Conservation (phyloP, 352 stramenopile species). For the Phytophthora pluvialis region DNA sequence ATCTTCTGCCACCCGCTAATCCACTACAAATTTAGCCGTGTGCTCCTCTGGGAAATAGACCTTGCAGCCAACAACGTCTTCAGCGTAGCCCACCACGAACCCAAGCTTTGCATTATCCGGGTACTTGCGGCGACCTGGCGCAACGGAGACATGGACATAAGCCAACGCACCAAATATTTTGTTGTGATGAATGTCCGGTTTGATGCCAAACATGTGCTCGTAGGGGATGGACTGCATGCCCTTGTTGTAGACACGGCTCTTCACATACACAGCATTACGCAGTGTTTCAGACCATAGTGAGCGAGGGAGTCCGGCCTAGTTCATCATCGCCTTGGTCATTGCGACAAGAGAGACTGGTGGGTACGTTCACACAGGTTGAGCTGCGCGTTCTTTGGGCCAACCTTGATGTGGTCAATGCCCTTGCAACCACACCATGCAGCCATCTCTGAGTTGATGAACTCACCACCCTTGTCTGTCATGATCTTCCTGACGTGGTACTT, state of each 20-base stretch:
- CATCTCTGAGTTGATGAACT: neutral
- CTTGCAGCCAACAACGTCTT: constrained; percentile 12
- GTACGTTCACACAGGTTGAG: neutral
- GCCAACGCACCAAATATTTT: constrained; percentile 4
- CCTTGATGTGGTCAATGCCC: neutral
- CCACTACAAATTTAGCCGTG: constrained; percentile 15
- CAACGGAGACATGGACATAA: constrained; percentile 1
- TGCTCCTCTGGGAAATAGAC: constrained; percentile 7
- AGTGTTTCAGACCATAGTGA: neutral
- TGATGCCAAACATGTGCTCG: constrained; percentile 9
- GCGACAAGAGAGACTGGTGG: neutral
- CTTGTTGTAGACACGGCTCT: neutral
- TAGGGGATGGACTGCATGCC: neutral
- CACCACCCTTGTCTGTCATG: constrained; percentile 2
- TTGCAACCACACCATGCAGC: neutral
- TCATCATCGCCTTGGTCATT: neutral
- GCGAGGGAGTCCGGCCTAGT: neutral
- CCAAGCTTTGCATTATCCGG: constrained; percentile 1
- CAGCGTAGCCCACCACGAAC: constrained; percentile 7
- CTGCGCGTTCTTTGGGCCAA: neutral
- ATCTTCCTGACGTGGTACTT: neutral
- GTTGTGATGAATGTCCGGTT: constrained; percentile 8
- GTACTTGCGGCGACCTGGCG: neutral
- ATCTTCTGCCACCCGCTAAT: constrained; percentile 4
- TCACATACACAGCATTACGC: neutral